Percentiles rank a stretch among this genome's conserved stretches.
Conservation (phyloP, 768 basidiomycete species). For the Strobilomyces echinocephalus region DNA sequence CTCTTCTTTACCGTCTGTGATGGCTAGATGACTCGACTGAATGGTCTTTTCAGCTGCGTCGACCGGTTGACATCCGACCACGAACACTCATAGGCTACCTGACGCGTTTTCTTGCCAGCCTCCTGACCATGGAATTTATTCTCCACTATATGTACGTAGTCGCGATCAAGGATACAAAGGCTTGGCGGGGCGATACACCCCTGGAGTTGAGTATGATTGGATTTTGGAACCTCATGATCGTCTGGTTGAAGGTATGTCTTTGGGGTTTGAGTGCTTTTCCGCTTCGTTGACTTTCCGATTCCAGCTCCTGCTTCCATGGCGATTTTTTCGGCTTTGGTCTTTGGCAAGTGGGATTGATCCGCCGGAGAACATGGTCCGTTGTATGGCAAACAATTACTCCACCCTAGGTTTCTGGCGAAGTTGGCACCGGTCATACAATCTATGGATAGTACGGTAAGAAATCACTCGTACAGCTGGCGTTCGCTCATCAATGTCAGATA, state of each 20-base stretch:
- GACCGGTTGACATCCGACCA: slow-evolving; percentile 44
- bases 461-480: slow-evolving; percentile 5
- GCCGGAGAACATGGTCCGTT: slow-evolving; percentile 99
- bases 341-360: slow-evolving; percentile 84
- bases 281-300: not conserved
- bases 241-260: slow-evolving; percentile 85
- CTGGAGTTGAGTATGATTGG: slow-evolving; percentile 87
- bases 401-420: slow-evolving; percentile 89
- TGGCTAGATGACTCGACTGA: not conserved
- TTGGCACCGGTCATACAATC: slow-evolving; percentile 96
- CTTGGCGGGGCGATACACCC: slow-evolving; percentile 76
- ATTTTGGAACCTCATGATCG: slow-evolving; percentile 93
- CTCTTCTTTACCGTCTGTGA: slow-evolving; percentile 13
- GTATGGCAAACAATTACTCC: slow-evolving; percentile 97
- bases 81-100: slow-evolving; percentile 50
- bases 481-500: slow-evolving; percentile 51
- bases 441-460: slow-evolving; percentile 82
- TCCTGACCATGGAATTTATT: slow-evolving; percentile 86
- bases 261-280: not conserved
- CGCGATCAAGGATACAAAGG: slow-evolving; percentile 85
- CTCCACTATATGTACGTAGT: slow-evolving; percentile 96
- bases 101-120: slow-evolving; percentile 61
- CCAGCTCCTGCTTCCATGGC: slow-evolving; percentile 90
- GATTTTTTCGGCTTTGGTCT: slow-evolving; percentile 95
- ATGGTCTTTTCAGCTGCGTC: slow-evolving; percentile 47